Conservation (phyloP, 2,329 filamentous ascomycete species). For the Aspergillus sp. region DNA sequence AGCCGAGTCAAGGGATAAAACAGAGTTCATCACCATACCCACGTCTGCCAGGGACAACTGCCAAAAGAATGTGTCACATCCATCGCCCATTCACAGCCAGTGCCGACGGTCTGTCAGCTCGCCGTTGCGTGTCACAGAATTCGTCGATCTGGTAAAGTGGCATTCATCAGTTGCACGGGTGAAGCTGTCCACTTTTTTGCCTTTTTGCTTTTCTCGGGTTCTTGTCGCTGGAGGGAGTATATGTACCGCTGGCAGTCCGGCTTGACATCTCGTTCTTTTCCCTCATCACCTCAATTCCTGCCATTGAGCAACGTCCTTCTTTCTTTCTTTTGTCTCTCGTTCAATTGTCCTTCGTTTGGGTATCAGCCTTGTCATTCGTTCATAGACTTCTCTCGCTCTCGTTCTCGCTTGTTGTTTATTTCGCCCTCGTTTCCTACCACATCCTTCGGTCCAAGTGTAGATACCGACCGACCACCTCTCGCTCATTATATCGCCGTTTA, state of each 20-base stretch:
- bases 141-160: constrained; percentile 13
- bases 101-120: constrained; percentile 1
- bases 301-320: constrained; percentile 8
- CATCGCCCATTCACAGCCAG: not conserved
- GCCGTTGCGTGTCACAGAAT: constrained; percentile 15
- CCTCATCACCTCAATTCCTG: constrained; percentile 10
- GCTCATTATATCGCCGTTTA: not conserved
- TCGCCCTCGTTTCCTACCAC: not conserved
- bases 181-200: constrained; percentile 19
- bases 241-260: not conserved
- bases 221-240: not conserved
- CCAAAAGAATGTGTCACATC: constrained; percentile 19
- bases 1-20: not conserved
- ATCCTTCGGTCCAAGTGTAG: constrained; percentile 6
- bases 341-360: constrained; percentile 7
- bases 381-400: not conserved
- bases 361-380: not conserved
- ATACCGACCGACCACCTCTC: constrained; percentile 3
- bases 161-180: constrained; percentile 17
- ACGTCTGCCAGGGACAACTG: constrained; percentile 8
- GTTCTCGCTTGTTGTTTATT: not conserved
- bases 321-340: constrained; percentile 7
- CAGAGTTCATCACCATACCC: not conserved
- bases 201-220: constrained; percentile 12
- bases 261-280: constrained; percentile 19